phyloP scores from a whole-genome alignment of 345 rosid species.

The Boechera retrofracta region DNA sequence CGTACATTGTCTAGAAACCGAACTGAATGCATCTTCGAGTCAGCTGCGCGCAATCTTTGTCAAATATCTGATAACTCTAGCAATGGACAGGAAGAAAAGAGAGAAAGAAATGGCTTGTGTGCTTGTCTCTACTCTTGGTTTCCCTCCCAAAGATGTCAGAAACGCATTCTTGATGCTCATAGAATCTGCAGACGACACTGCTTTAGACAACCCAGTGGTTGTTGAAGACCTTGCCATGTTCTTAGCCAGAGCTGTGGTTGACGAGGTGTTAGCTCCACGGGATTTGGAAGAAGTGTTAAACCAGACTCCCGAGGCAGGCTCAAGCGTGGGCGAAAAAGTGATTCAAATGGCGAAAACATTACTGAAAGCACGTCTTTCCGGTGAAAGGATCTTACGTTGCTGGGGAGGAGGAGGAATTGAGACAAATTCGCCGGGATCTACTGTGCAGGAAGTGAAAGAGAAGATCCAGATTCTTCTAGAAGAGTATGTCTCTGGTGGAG shows the following conservation, averaged over 20 bases:
- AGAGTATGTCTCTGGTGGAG: conserved; percentile 85
- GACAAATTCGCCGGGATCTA: conserved; percentile 61
- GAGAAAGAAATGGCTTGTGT: conserved; percentile 95
- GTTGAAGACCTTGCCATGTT: conserved; percentile 92
- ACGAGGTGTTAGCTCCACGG: conserved; percentile 79
- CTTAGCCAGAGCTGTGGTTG: conserved; percentile 80
- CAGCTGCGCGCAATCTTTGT: conserved; percentile 75
- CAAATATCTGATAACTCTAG: conserved; percentile 72
- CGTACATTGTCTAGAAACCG: conserved; percentile 62
- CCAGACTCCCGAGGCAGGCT: conserved; percentile 57
- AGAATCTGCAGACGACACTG: conserved; percentile 85
- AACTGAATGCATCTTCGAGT: conserved; percentile 47
- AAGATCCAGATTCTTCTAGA: conserved; percentile 71
- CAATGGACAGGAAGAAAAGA: conserved; percentile 87
- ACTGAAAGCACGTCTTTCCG: conserved; percentile 74
- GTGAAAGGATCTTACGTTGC: conserved; percentile 81
- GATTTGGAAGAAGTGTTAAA: conserved; percentile 67
- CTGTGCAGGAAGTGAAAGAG: conserved; percentile 76
- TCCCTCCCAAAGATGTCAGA: conserved; percentile 70
- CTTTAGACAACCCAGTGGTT: conserved; percentile 75
- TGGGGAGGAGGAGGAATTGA: conserved; percentile 80
- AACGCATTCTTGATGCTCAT: conserved; percentile 71
- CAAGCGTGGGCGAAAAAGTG: conserved; percentile 61
- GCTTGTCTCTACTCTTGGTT: conserved; percentile 67
- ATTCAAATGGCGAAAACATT: conserved; percentile 76